Conservation (phyloP, 2,329 filamentous ascomycete genomes). For the Scleromitrula shiraiana region DNA sequence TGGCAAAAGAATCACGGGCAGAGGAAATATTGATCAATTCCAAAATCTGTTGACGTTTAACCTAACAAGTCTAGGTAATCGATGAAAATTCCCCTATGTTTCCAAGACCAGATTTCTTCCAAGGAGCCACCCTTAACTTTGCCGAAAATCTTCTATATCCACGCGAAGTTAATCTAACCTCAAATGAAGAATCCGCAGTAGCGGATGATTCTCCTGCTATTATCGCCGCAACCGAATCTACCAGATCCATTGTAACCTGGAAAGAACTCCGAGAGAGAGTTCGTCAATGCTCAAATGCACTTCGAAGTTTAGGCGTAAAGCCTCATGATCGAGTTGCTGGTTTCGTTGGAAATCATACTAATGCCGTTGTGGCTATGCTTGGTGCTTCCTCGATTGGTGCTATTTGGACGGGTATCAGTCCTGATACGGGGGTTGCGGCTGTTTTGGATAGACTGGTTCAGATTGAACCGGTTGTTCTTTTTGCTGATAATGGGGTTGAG, state of each 20-base stretch:
- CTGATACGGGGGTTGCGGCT: constrained; percentile 85
- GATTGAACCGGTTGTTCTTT: constrained; percentile 68
- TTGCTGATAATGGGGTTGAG: constrained; percentile 77
- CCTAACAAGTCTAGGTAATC: constrained; percentile 48
- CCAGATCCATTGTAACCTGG: constrained; percentile 60
- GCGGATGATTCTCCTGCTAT: constrained; percentile 59
- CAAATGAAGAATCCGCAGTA: too few relatives aligned
- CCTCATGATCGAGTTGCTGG: constrained; percentile 52
- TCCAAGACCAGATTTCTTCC: constrained; percentile 80
- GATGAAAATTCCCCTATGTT: constrained; percentile 65
- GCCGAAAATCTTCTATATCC: constrained; percentile 92
- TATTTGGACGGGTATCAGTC: constrained; percentile 88
- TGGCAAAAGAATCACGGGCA: neutral
- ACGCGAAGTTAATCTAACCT: constrained; percentile 46
- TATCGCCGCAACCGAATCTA: constrained; percentile 71
- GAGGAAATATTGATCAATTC: too few relatives aligned
- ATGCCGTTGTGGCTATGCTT: constrained; percentile 82
- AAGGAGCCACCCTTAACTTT: constrained; percentile 75
- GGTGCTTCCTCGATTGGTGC: constrained; percentile 75
- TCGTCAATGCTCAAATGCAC: constrained; percentile 60
- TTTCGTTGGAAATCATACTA: constrained; percentile 83
- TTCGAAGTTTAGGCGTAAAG: constrained; percentile 57
- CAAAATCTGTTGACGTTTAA: too few relatives aligned
- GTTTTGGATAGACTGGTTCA: constrained; percentile 82
- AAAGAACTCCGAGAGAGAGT: constrained; percentile 71